Base-by-base conservation (phyloP, 352 stramenopile species). In the Phytophthora ramorum region DNA sequence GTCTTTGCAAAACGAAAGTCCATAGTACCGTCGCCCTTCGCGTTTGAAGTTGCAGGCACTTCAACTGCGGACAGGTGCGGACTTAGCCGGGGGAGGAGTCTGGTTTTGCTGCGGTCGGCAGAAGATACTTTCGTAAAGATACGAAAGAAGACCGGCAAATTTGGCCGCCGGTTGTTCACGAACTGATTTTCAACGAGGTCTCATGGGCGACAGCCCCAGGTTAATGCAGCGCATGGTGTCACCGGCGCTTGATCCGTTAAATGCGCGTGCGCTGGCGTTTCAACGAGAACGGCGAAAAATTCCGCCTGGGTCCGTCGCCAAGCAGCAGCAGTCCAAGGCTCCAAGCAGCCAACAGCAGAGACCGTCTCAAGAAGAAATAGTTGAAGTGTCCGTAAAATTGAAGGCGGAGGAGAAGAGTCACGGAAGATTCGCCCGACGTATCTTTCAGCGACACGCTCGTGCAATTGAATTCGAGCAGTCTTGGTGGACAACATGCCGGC, bases 371-470 rank as follows among this genome's bases (percentile, higher is more conserved):
- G 7, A 34, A 34, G 32, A 16, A 12, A 24, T 51, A 28, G 5
- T 28, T 28, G 24, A 28, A 28, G 24, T 28, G 24, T 41, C 12
- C 10, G 17, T 52, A 44, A 35, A 60, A 44, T 44, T 50, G 28
- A 28, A 28, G 24, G 3, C 24, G 24, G 14, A 32, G 44, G 22
- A 56, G 59, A 67, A 67, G 28, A 19, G 50, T 22, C 50, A 55
- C 10, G 49, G 59, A 67, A 67, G 40, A 13, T 67, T 67, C 49
- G 35, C 1, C 17, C 17, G 28, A 26, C 49, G 46, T 51, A 49
- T 50, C 12, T 40, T 45, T 51, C 9, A 65, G 57, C 35, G 57
- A 65, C 57, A 65, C 35, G 54, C 28, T 65, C 57, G 57, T 65
- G 47, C 57, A 58, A 58, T 65, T 58, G 47, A 57, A 46, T 56